Conservation (phyloP, 2,329 filamentous ascomycete genomes). For the Pseudophaeomoniella oleicola region DNA sequence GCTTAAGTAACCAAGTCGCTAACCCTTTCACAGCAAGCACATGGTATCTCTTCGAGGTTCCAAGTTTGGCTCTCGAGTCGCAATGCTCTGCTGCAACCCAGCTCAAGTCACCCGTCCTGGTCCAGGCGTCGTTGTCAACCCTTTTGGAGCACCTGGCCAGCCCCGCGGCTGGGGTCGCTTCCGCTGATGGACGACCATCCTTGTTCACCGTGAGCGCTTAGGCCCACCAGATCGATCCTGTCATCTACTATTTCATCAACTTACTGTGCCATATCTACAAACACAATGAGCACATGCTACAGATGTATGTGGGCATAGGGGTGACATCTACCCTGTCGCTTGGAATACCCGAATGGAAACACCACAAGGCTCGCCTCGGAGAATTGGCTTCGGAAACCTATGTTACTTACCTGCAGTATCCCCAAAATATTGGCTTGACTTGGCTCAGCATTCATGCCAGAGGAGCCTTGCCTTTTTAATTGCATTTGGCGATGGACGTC, state of each 20-base stretch:
- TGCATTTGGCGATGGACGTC: not conserved
- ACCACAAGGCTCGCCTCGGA: not conserved
- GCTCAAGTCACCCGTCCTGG: slow-evolving; percentile 79
- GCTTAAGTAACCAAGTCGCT: slow-evolving; percentile 1
- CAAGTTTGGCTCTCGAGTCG: slow-evolving; percentile 95
- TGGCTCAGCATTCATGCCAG: too few species aligned
- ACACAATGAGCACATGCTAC: not conserved
- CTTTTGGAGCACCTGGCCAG: slow-evolving; percentile 40
- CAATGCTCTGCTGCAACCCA: slow-evolving; percentile 97
- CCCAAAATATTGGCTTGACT: not conserved
- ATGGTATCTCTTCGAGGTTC: slow-evolving; percentile 98
- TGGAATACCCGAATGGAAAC: not conserved
- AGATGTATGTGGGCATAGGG: not conserved
- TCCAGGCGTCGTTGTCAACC: slow-evolving; percentile 54
- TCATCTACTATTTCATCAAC: not conserved
- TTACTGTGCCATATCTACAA: not conserved
- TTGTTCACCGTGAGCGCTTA: too few species aligned
- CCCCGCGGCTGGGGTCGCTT: slow-evolving; percentile 41
- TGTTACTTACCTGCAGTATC: not conserved
- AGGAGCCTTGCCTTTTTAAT: not conserved
- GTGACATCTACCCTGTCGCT: not conserved
- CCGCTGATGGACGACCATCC: slow-evolving; percentile 28
- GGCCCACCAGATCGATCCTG: not conserved
- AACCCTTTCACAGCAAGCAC: slow-evolving; percentile 50
- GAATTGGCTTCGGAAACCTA: not conserved